Base-by-base conservation (phyloP, 192 early-diverging fungal species). In the Kappamyces sp. region DNA sequence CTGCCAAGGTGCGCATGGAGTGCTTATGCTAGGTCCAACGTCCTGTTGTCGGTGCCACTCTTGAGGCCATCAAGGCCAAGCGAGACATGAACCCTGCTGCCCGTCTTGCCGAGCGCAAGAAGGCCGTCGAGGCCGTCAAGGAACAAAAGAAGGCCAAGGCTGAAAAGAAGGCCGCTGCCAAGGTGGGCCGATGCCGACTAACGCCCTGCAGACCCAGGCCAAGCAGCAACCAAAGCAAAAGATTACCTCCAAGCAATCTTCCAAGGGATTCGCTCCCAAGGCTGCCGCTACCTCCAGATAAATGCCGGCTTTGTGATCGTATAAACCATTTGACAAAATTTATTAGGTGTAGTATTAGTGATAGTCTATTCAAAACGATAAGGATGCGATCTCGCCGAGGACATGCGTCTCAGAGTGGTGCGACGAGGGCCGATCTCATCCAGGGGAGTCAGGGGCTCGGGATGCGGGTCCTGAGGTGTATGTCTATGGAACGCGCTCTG, bases 1-100 rank as follows among this genome's bases (percentile, higher is more conserved):
- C 86, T 62, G 66, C 61, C 23, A 36, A 32, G 61, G 91, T 96
- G 70, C 13, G 43, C 13, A 13, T 10, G 8, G 8, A 44, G 0
- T 23, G 23, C 23, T 23, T 1, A 44, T 9, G 42, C 34, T 97
- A 98, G 89, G 86, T 84, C 79, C 87, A 92, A 77, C 90, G 96
- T 80, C 91, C 86, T 55, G 78, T 99, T 66, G 94, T 92, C 57
- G 94, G 94, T 80, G 90, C 90, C 58, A 88, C 93, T 62, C 85
- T 86, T 79, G 94, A 99, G 63, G 85, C 87, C 61, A 97, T 99
- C 78, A 91, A 91, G 70, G 94, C 92, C 69, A 93, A 94, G 84
- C 92, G 94, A 67, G 86, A 86, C 78, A 90, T 93, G 79, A 97
- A 93, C 86, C 84, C 96, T 61, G 96, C 92, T 77, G 82, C 90